phyloP scores from a whole-genome alignment of 2,329 filamentous ascomycete genomes.

The Rutstroemia sp. region DNA sequence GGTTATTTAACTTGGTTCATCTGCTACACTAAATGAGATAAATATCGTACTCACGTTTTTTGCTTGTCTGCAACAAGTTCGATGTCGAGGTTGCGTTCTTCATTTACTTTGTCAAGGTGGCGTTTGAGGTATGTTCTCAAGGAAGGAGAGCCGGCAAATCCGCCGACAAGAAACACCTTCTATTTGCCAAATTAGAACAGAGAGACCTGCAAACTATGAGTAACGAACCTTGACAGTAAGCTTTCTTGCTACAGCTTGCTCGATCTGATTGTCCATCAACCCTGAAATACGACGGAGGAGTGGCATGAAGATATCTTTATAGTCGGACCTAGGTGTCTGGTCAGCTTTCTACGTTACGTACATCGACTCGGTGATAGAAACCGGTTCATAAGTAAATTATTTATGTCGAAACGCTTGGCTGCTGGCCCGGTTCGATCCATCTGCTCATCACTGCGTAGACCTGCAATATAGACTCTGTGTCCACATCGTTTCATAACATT shows the following conservation, averaged over 20 bases:
- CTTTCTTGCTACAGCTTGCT: conserved; percentile 1
- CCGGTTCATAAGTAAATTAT: conserved; percentile 10
- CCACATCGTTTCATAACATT: neutral
- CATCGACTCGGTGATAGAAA: neutral
- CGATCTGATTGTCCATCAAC: conserved; percentile 12
- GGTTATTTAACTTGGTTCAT: neutral
- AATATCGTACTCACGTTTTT: conserved; percentile 1
- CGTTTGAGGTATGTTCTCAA: conserved; percentile 10
- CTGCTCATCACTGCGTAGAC: conserved; percentile 8
- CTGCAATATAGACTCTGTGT: conserved; percentile 9
- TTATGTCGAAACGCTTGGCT: conserved; percentile 11
- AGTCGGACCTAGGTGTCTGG: conserved; percentile 10
- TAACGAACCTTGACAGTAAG: conserved; percentile 12
- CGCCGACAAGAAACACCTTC: conserved; percentile 22
- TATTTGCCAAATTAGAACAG: neutral
- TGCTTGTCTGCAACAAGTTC: conserved; percentile 3
- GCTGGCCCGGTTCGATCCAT: conserved; percentile 3
- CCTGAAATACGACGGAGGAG: conserved; percentile 9
- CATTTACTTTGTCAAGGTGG: conserved; percentile 1
- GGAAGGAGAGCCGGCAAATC: conserved; percentile 20
- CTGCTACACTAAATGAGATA: neutral
- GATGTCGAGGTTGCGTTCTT: neutral
- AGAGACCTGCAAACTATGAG: too few species aligned
- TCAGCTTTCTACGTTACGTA: neutral
- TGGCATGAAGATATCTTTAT: conserved; percentile 13